Evolutionary conservation across 169 alveolate species (phyloP).

Genomic region (Cryptosporidium canis): DNA sequence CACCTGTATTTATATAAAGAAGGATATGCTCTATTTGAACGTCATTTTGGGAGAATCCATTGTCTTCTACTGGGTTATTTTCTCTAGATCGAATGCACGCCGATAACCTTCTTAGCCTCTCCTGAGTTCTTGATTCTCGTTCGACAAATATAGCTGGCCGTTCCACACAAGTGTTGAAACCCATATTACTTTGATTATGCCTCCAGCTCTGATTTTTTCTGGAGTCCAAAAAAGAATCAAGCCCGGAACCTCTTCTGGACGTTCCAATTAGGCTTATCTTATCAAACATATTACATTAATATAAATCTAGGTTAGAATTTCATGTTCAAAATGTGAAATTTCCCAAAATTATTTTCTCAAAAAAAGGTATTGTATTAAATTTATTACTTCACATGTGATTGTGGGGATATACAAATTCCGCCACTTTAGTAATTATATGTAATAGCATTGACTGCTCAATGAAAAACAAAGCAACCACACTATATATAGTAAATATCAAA

Average conservation of each 20-base stretch:
- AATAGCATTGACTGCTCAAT: neutral
- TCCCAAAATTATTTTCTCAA: neutral
- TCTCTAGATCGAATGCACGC: neutral
- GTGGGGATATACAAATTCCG: conserved; percentile 44
- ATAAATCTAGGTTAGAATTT: neutral
- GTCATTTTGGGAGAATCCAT: neutral
- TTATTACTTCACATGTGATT: conserved; percentile 13
- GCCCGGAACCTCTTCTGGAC: neutral
- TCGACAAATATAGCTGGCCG: neutral
- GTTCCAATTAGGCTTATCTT: neutral
- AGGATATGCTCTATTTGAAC: conserved; percentile 13
- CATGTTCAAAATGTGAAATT: neutral
- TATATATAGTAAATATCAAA: neutral
- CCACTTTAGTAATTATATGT: neutral
- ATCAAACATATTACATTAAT: neutral
- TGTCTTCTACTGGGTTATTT: neutral
- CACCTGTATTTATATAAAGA: conserved; percentile 60
- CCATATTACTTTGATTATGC: neutral
- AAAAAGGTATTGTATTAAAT: neutral
- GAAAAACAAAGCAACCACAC: neutral
- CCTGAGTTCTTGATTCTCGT: conserved; percentile 20
- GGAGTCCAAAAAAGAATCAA: neutral
- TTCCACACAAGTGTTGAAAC: neutral
- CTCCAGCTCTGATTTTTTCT: neutral
- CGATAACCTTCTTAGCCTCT: conserved; percentile 17